Evolutionary conservation across 805 yeast genomes (phyloP), one percentile per base, ranked within the genome.

Genomic region (Starmerella tilneyi): DNA sequence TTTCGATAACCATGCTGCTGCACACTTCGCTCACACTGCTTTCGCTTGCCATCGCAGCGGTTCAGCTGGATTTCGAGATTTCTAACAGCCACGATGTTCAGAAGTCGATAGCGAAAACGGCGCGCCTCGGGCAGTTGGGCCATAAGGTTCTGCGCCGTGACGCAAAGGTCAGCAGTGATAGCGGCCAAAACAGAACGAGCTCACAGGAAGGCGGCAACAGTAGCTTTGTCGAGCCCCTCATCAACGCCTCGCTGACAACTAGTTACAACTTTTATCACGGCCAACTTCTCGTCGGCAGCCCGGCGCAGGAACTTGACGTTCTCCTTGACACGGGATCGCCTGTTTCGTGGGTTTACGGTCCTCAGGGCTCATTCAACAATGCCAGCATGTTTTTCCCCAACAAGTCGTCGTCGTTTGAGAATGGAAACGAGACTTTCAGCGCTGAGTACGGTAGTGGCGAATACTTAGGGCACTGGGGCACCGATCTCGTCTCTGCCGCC

Each of bases 271-370:
- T 61, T 50, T 70, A 65, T 55, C 52, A 65, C 43, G 58, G 62
- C 12, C 52, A 57, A 32, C 42, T 64, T 19, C 41, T 51, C 13
- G 48, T 72, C 16, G 77, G 78, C 13, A 62, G 66, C 2, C 74
- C 74, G 5, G 56, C 62, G 6, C 74, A 71, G 50, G 56, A 60
- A 24, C 47, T 72, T 13, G 62, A 63, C 13, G 69, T 71, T 4
- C 59, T 67, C 24, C 53, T 73, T 35, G 77, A 73, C 53, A 70
- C 76, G 3, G 76, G 76, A 3, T 70, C 75, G 8, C 68, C 75
- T 0, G 73, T 70, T 47, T 54, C 72, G 29, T 72, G 76, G 76
- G 66, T 71, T 4, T 66, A 63, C 54, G 64, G 67, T 30, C 59
- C 65, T 15, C 47, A 60, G 20, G 55, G 56, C 15, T 47, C 62